Evolutionary conservation across 805 yeast species (phyloP), one percentile per base, ranked within the genome.

Genomic region (Lipomyces chichibuensis): DNA sequence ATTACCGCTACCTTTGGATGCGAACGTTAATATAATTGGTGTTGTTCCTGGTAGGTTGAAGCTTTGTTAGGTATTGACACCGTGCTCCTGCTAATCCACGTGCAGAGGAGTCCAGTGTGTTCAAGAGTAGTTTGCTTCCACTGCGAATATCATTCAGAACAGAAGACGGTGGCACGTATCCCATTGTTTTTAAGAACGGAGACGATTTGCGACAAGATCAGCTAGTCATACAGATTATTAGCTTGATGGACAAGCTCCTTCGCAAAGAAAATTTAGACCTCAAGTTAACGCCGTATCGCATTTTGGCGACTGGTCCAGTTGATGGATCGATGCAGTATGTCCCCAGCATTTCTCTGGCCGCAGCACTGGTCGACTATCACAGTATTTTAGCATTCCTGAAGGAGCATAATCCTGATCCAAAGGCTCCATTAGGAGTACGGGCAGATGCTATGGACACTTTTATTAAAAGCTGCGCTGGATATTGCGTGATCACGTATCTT

Each of bases 171-270:
- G 78, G 76, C 0, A 80, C 79, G 62, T 95, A 92, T 76, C 87
- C 96, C 5, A 80, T 95, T 49, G 94, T 95, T 89, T 94, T 92
- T 79, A 95, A 95, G 77, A 90, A 90, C 60, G 99, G 99, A 14
- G 99, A 90, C 77, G 99, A 95, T 76, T 81, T 95, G 60, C 82
- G 98, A 67, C 99, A 95, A 77, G 99, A 95, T 80, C 99, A 95
- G 77, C 83, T 95, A 70, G 96, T 95, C n/a, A 90, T 92, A 60
- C 99, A 95, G 77, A 91, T 95, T 69, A 91, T 95, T 65, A 85
- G 88, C 65, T 80, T 95, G 66, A 95, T 95, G 97, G 97, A 95
- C 76, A 91, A 87, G 75, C 83, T 95, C 56, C 79, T 95, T 62
- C 86, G 89, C 69, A 90, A 91, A 75, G 99, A 95, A 75, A 95